Conservation (phyloP, 192 early-diverging fungal genomes). For the Obelidium mucronatum region DNA sequence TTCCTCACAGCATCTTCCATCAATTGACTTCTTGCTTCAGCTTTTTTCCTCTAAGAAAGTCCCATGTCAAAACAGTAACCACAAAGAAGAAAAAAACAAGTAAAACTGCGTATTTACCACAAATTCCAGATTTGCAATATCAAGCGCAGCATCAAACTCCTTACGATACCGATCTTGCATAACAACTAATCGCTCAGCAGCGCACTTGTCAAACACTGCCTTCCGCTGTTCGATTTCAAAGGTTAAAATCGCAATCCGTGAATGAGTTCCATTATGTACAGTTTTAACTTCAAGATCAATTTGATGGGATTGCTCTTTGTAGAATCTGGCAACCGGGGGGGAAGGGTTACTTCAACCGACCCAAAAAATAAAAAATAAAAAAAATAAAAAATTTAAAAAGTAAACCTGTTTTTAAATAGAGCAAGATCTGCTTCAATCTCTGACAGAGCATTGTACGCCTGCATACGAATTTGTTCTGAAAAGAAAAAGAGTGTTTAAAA, state of each 20-base stretch:
- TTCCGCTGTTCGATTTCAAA: slow-evolving; percentile 13
- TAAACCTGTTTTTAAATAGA: slow-evolving; percentile 20
- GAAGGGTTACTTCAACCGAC: too few species aligned
- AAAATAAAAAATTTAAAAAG: neutral
- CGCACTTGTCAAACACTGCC: slow-evolving; percentile 14
- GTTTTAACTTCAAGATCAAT: slow-evolving; percentile 29
- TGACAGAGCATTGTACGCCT: slow-evolving; percentile 22
- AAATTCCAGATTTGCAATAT: slow-evolving; percentile 24
- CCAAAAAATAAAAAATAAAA: neutral
- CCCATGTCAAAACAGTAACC: neutral
- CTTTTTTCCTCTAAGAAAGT: slow-evolving; percentile 21
- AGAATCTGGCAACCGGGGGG: slow-evolving; percentile 7
- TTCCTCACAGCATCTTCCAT: slow-evolving; percentile 31
- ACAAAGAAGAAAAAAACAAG: neutral
- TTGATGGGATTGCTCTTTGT: slow-evolving; percentile 7
- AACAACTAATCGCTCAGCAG: neutral
- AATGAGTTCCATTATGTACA: slow-evolving; percentile 21
- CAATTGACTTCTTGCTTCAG: slow-evolving; percentile 26
- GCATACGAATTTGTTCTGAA: slow-evolving; percentile 40
- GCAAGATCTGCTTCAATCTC: slow-evolving; percentile 8
- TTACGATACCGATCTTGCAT: neutral
- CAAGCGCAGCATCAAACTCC: slow-evolving; percentile 18
- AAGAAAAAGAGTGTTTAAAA: slow-evolving; percentile 12
- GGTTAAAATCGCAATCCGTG: neutral
- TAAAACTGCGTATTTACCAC: slow-evolving; percentile 22